A percentile compares a stretch with the other conserved stretches of the same genome.
phyloP scores from a whole-genome alignment of 805 yeast species.

The Saitoella complicata region DNA sequence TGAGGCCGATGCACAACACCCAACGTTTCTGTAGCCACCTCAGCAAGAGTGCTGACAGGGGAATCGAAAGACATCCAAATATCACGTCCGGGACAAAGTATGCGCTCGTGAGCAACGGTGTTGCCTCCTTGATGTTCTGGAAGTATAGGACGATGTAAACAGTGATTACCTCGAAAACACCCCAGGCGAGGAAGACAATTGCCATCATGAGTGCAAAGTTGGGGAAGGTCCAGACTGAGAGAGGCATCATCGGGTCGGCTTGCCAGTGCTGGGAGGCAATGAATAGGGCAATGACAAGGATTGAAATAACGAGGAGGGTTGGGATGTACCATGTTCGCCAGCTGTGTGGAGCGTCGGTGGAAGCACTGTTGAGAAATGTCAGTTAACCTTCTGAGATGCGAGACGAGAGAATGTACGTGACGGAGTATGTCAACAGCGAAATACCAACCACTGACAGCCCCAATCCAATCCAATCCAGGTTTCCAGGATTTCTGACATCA shows the following conservation, averaged over 20 bases:
- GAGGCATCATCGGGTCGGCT: slow-evolving; percentile 31
- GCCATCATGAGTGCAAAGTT: slow-evolving; percentile 28
- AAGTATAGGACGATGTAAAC: slow-evolving; percentile 29
- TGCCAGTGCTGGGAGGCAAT: slow-evolving; percentile 26
- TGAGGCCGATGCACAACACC: slow-evolving; percentile 23
- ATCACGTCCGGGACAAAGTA: slow-evolving; percentile 30
- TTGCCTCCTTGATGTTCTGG: slow-evolving; percentile 24
- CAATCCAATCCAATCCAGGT: too few relatives aligned
- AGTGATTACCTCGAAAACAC: slow-evolving; percentile 27
- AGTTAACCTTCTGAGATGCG: too few relatives aligned
- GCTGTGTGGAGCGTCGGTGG: slow-evolving; percentile 18
- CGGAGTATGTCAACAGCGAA: too few relatives aligned
- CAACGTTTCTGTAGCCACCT: slow-evolving; percentile 29
- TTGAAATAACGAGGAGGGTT: slow-evolving; percentile 28
- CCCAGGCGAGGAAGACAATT: slow-evolving; percentile 26
- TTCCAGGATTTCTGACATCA: too few relatives aligned
- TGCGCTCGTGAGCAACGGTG: slow-evolving; percentile 29
- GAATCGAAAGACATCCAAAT: slow-evolving; percentile 27
- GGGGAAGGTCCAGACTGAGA: slow-evolving; percentile 26
- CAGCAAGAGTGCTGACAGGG: slow-evolving; percentile 32
- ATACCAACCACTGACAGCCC: too few relatives aligned
- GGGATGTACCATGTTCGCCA: slow-evolving; percentile 34
- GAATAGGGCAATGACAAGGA: slow-evolving; percentile 22
- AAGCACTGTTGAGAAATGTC: too few relatives aligned
- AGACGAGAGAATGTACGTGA: too few relatives aligned